A percentile compares a stretch with the other conserved stretches of the same genome.
Evolutionary conservation across 2,329 filamentous ascomycete genomes (phyloP).

Genomic region (Niveomyces coronatus): DNA sequence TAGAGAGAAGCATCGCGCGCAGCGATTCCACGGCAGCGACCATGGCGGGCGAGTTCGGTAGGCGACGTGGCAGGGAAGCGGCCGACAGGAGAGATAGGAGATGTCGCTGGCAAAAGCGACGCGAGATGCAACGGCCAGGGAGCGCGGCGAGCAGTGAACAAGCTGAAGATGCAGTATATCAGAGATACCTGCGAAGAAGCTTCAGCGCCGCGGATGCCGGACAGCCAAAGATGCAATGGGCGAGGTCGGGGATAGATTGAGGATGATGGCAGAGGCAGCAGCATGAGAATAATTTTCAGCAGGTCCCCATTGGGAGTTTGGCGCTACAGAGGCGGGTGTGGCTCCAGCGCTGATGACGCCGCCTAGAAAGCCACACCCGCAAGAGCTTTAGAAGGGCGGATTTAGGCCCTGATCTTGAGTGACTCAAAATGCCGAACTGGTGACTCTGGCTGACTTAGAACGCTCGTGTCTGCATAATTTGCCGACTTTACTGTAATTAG

Average conservation of each 20-base stretch:
- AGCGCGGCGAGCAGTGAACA: slow-evolving; percentile 11
- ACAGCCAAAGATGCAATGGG: slow-evolving; percentile 9
- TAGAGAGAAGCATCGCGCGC: slow-evolving; percentile 57
- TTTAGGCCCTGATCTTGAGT: slow-evolving; percentile 4
- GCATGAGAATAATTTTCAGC: slow-evolving; percentile 17
- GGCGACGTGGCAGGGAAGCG: slow-evolving; percentile 17
- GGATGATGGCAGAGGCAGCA: slow-evolving; percentile 12
- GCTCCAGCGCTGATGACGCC: slow-evolving; percentile 8
- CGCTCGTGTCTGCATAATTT: too few species aligned
- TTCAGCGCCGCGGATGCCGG: slow-evolving; percentile 10
- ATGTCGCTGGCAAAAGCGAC: slow-evolving; percentile 11
- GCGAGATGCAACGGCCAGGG: slow-evolving; percentile 8
- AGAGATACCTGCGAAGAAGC: slow-evolving; percentile 8
- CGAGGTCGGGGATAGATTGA: slow-evolving; percentile 12
- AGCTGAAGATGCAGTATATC: slow-evolving; percentile 14
- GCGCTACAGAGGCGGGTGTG: slow-evolving; percentile 1
- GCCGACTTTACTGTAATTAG: too few species aligned
- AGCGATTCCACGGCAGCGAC: slow-evolving; percentile 41
- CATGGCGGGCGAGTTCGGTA: slow-evolving; percentile 31
- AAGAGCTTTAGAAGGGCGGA: neutral
- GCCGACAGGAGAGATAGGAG: slow-evolving; percentile 13
- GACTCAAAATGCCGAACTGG: too few species aligned
- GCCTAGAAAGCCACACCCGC: too few species aligned
- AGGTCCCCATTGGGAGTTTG: slow-evolving; percentile 8
- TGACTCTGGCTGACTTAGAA: too few species aligned